Evolutionary conservation across 2,329 filamentous ascomycete species (phyloP).

Genomic region (Cladosporium oxysporum): DNA sequence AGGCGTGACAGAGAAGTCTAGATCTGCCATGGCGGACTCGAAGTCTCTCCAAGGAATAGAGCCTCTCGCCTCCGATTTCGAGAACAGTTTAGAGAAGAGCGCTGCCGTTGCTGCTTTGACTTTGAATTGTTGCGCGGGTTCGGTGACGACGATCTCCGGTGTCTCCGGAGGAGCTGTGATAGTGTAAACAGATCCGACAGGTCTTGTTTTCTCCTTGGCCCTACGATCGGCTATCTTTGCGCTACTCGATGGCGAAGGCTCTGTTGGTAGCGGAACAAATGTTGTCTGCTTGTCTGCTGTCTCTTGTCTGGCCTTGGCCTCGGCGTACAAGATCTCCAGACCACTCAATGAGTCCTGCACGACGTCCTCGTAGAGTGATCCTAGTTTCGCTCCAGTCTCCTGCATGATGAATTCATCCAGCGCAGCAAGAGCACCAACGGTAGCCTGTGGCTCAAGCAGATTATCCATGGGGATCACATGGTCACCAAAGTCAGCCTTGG

Average conservation of each 20-base stretch:
- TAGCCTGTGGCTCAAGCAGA: slow-evolving; percentile 19
- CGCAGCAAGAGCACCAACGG: slow-evolving; percentile 17
- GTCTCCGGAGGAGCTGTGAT: neutral
- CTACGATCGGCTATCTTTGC: neutral
- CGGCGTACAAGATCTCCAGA: slow-evolving; percentile 19
- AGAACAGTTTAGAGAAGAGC: slow-evolving; percentile 23
- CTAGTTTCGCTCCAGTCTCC: slow-evolving; percentile 16
- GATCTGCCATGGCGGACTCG: slow-evolving; percentile 23
- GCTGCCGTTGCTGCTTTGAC: slow-evolving; percentile 24
- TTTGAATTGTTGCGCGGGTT: neutral
- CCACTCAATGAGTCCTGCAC: slow-evolving; percentile 22
- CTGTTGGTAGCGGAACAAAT: neutral
- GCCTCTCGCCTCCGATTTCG: slow-evolving; percentile 21
- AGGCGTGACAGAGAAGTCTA: slow-evolving; percentile 25
- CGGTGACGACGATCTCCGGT: neutral
- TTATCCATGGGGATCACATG: slow-evolving; percentile 17
- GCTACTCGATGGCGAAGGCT: neutral
- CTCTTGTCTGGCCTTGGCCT: slow-evolving; percentile 9
- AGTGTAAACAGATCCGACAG: neutral
- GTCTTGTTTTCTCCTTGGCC: neutral
- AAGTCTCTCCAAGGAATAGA: slow-evolving; percentile 24
- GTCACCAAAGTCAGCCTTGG: slow-evolving; percentile 24
- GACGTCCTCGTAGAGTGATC: slow-evolving; percentile 18
- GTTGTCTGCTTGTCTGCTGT: neutral
- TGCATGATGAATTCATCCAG: slow-evolving; percentile 21